Percentiles rank a stretch among this genome's conserved stretches.
These are phyloP conservation scores for Eucalyptus cladocalyx DNA, from an alignment of 345 rosid species.

Conservation along the genomic window DNA sequence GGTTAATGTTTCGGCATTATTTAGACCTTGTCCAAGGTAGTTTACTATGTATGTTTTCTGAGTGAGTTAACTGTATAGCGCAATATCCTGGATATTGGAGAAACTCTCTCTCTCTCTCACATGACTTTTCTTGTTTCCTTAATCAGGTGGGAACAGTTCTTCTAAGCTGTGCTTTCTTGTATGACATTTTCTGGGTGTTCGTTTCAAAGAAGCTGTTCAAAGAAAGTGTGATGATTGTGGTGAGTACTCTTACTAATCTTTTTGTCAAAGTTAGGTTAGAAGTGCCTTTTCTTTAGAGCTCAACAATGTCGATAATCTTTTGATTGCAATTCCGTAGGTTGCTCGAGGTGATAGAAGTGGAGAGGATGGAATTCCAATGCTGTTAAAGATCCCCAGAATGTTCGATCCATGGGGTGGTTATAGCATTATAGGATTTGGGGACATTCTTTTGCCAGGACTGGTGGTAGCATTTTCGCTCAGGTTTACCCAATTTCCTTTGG, in stretches of 20 bases:
- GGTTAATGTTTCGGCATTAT: not conserved
- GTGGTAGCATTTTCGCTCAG: slow-evolving; percentile 87
- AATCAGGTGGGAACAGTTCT: slow-evolving; percentile 94
- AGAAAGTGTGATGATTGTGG: slow-evolving; percentile 99
- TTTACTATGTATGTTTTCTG: not conserved
- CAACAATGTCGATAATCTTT: not conserved
- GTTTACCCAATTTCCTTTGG: slow-evolving; percentile 14
- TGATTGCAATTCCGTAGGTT: slow-evolving; percentile 28
- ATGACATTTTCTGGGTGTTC: slow-evolving; percentile 98
- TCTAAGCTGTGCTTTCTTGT: slow-evolving; percentile 91
- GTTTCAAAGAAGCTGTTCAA: slow-evolving; percentile 88
- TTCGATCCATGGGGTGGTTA: slow-evolving; percentile 99
- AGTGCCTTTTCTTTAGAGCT: not conserved
- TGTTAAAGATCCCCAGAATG: slow-evolving; percentile 90
- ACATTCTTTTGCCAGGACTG: slow-evolving; percentile 94
- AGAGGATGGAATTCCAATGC: slow-evolving; percentile 98
- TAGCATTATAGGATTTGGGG: slow-evolving; percentile 97
- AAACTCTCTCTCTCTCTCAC: not conserved
- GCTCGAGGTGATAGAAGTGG: slow-evolving; percentile 96
- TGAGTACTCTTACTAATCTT: slow-evolving; percentile 22
- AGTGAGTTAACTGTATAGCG: not conserved
- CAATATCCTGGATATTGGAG: not conserved
- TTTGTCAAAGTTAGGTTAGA: not conserved
- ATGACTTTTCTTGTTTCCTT: not conserved
- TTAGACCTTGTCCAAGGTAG: not conserved